Base-by-base conservation (phyloP, 129 eudicot genomes). In the Solidago caesia region DNA sequence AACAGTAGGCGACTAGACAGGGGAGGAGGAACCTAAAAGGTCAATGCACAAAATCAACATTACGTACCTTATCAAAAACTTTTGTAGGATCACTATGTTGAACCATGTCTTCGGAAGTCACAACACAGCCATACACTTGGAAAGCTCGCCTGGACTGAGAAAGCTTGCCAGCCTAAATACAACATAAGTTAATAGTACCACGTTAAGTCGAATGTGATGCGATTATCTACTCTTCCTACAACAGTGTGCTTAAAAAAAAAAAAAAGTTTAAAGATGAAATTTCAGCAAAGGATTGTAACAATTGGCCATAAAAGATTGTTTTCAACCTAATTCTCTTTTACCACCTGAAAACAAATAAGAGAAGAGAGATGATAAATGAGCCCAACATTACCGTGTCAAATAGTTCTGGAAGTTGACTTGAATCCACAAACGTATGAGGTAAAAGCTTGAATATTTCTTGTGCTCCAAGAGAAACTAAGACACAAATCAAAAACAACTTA, bases 371-470 rank as follows among this genome's bases (percentile, higher is more conserved):
- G 16, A 68, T 11, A 68, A 2, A 67, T 25, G 71, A 72, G 67
- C 14, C 13, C 59, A 65, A 33, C 15, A 33, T 80, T 88, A 95
- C 97, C 90, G 13, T 72, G 75, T 74, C 86, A 85, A 76, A 85
- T 63, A 95, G 85, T 81, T 82, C 90, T 33, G 97, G 94, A 75
- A 95, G 96, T 73, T 62, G 81, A 79, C 85, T 81, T 51, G 94
- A 82, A 26, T 95, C 92, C 86, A 95, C 89, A 76, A 85, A 95
- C 5, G 90, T 88, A 83, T 95, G 97, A 81, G 97, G 99, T 77
- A 95, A 94, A 79, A 95, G 99, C 88, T 87, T 95, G 84, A 95
- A 95, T 44, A 91, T 91, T 72, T 95, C 99, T 75, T 88, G 89
- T 59, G 97, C 97, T 56, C 99, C 99, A 61, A 82, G 88, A 7